A percentile compares a stretch with the other conserved stretches of the same genome.
Evolutionary conservation across 1,139 yeast species (phyloP).

Genomic region (Zygosaccharomyces sapae): DNA sequence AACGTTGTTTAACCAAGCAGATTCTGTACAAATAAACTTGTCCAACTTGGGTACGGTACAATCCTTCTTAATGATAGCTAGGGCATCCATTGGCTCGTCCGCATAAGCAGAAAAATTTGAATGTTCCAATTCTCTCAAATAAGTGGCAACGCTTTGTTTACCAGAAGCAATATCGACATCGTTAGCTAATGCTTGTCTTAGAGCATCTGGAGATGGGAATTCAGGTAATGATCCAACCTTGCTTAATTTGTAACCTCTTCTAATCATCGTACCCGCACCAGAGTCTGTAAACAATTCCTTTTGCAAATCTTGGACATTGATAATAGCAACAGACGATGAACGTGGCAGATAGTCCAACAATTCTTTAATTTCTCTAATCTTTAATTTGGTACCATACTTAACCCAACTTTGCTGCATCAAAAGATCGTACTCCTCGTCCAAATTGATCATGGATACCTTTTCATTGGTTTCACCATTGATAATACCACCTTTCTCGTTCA

Average conservation of each 20-base stretch:
- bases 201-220: constrained; percentile 65
- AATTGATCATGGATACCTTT: constrained; percentile 80
- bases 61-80: constrained; percentile 68
- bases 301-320: constrained; percentile 89
- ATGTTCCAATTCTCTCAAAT: constrained; percentile 66
- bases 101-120: constrained; percentile 74
- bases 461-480: constrained; percentile 90
- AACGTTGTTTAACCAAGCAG: constrained; percentile 97
- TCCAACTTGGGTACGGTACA: constrained; percentile 63
- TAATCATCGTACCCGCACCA: constrained; percentile 97
- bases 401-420: constrained; percentile 95
- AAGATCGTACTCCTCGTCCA: constrained; percentile 93
- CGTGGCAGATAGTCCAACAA: constrained; percentile 90
- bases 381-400: constrained; percentile 94
- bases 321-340: constrained; percentile 95
- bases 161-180: constrained; percentile 74
- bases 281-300: constrained; percentile 96
- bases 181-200: constrained; percentile 71
- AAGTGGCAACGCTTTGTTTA: constrained; percentile 72
- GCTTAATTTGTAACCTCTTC: constrained; percentile 90
- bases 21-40: constrained; percentile 79
- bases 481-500: constrained; percentile 97
- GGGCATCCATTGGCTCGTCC: constrained; percentile 92
- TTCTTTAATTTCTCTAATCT: constrained; percentile 94
- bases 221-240: constrained; percentile 66